Evolutionary conservation across 2,329 filamentous ascomycete genomes (phyloP).

Genomic region (Xylariaceae sp.): DNA sequence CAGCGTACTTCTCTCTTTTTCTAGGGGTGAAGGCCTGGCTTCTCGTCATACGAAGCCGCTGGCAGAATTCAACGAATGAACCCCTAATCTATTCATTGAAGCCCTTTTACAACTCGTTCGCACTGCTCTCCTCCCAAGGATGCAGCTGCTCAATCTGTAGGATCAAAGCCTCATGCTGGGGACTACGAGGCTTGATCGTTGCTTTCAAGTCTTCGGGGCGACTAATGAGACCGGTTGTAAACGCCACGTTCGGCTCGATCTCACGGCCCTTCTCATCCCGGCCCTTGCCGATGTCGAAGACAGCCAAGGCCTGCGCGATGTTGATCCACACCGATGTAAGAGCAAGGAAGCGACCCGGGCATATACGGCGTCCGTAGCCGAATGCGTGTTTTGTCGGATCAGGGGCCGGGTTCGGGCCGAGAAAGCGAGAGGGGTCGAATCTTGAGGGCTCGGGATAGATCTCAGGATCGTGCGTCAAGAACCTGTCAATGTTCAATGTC

Average conservation of each 20-base stretch:
- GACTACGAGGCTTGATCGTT: constrained; percentile 24
- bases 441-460: constrained; percentile 47
- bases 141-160: constrained; percentile 13
- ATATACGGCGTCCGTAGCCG: constrained; percentile 36
- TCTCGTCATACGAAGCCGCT: no score
- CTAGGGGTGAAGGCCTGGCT: no score
- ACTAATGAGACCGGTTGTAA: constrained; percentile 23
- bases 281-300: constrained; percentile 39
- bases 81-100: no score
- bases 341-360: constrained; percentile 33
- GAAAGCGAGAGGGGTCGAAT: constrained; percentile 35
- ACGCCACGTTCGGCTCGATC: constrained; percentile 19
- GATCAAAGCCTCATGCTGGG: constrained; percentile 26
- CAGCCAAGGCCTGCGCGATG: constrained; percentile 40
- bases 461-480: constrained; percentile 58
- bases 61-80: no score
- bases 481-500: constrained; percentile 12
- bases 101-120: neutral
- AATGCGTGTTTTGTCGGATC: constrained; percentile 30
- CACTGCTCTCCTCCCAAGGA: constrained; percentile 17
- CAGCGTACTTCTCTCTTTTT: no score
- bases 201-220: constrained; percentile 24
- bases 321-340: constrained; percentile 31
- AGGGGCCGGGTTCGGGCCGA: constrained; percentile 30
- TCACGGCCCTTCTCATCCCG: constrained; percentile 35